A percentile compares a stretch with the other conserved stretches of the same genome.
Evolutionary conservation across 1,284 basidiomycete species (phyloP).

Genomic region (Heterobasidion occidentale): DNA sequence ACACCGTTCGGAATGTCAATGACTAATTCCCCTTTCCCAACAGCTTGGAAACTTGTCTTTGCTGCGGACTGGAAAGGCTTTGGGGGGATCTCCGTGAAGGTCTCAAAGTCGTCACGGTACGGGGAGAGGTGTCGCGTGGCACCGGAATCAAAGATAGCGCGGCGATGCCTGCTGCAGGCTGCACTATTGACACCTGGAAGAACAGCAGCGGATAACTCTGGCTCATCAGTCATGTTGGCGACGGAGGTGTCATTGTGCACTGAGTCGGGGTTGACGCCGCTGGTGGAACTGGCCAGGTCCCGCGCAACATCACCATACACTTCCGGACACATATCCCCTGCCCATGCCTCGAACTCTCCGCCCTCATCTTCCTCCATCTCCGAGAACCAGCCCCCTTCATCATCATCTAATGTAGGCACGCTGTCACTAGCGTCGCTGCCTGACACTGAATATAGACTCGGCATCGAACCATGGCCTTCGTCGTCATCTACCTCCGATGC

Average conservation of each 20-base stretch:
- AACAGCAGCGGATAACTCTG: neutral
- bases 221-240: neutral
- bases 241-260: neutral
- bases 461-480: no score
- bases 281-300: neutral
- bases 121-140: constrained; percentile 31
- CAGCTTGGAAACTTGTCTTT: constrained; percentile 22
- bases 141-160: constrained; percentile 23
- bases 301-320: neutral
- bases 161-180: neutral
- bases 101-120: constrained; percentile 23
- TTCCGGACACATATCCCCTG: neutral
- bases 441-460: no score
- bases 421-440: neutral
- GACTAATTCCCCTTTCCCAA: constrained; percentile 25
- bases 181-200: neutral
- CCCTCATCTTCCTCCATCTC: neutral
- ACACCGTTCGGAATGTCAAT: constrained; percentile 29
- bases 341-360: neutral
- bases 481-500: no score
- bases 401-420: neutral
- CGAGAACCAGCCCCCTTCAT: neutral
- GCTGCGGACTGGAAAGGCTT: constrained; percentile 26
- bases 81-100: constrained; percentile 18
- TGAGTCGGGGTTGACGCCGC: neutral